These are phyloP conservation scores for Epithemia pelagica DNA, from an alignment of 108 stramenopile species.

Conservation along the genomic window DNA sequence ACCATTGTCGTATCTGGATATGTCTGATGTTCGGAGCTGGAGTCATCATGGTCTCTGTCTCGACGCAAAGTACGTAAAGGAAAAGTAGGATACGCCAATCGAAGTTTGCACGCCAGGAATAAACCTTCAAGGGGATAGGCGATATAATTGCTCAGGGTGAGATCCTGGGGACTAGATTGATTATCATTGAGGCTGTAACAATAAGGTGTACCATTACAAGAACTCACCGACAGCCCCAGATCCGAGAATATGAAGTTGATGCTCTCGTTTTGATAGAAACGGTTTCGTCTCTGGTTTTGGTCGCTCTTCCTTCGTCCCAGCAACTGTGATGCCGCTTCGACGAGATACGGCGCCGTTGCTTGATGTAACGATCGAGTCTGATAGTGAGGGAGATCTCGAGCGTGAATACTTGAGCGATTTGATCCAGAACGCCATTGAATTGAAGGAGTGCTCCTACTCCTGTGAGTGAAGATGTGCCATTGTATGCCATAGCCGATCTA, in stretches of 20 bases:
- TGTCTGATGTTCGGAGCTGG: neutral
- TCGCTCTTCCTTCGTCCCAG: neutral
- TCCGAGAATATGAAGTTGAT: slow-evolving; percentile 23
- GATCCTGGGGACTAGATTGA: too few relatives aligned
- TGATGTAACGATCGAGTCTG: too few relatives aligned
- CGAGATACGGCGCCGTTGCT: too few relatives aligned
- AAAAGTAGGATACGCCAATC: slow-evolving; percentile 32
- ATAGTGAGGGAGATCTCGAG: too few relatives aligned
- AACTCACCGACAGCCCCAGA: slow-evolving; percentile 35
- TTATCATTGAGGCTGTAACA: neutral
- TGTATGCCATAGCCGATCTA: too few relatives aligned
- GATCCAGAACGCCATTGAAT: too few relatives aligned
- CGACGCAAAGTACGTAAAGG: slow-evolving; percentile 30
- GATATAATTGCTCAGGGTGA: neutral
- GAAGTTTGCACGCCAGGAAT: slow-evolving; percentile 34
- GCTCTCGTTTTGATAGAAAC: neutral
- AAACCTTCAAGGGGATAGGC: slow-evolving; percentile 4
- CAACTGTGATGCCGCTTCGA: neutral
- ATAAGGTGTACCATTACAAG: neutral
- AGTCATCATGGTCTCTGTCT: slow-evolving; percentile 8
- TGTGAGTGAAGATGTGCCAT: too few relatives aligned
- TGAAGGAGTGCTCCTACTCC: too few relatives aligned
- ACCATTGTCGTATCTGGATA: neutral
- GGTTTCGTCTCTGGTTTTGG: neutral
- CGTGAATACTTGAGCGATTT: too few relatives aligned